Evolutionary conservation across 2,329 filamentous ascomycete genomes (phyloP), one percentile per base, ranked within the genome.

Genomic region (Xylaria sp.): DNA sequence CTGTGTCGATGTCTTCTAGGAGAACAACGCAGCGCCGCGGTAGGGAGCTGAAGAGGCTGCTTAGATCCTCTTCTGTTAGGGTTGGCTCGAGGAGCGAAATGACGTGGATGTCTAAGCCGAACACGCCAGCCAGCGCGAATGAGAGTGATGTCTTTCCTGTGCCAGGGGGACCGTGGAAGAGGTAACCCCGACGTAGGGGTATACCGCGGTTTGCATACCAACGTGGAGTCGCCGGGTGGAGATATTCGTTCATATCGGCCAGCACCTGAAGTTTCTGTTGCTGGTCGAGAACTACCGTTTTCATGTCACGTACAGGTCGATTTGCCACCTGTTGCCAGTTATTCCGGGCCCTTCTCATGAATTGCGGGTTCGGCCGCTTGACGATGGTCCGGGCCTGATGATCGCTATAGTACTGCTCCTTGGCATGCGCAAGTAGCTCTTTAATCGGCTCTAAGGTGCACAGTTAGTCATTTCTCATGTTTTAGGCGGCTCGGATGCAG

Each of bases 141-240:
- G 87, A 89, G 15, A 92, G 84, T 36, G 86, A 89, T 0, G 89
- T 92, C 79, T 93, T 94, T 23, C 92, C 91, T 0, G 90, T 93
- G 0, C 92, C 91, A 0, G 91, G 91, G 0, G 91, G 91, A 0
- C 93, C 92, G 73, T 93, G 86, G 71, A 95, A 93, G 0, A 95
- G 84, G 74, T 94, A 95, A 0, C 93, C 93, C 36, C 93, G 82
- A 0, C 93, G 85, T 61, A 94, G 89, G 0, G 92, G 92, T 36
- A 95, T 93, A 0, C 92, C 92, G 1, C 91, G 84, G 57, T 89
- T 89, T 0, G 91, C 88, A 75, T 95, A 95, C 91, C 92, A 95
- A 10, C 85, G 83, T 1, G 89, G 87, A 0, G 89, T 92, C 0
- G 84, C 82, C 0, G 92, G 91, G 63, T 93, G 88, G 0, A 96